Percentiles rank a stretch among this genome's conserved stretches.
Evolutionary conservation across 2,329 filamentous ascomycete genomes (phyloP).

Genomic region (Falciphora oryzae): DNA sequence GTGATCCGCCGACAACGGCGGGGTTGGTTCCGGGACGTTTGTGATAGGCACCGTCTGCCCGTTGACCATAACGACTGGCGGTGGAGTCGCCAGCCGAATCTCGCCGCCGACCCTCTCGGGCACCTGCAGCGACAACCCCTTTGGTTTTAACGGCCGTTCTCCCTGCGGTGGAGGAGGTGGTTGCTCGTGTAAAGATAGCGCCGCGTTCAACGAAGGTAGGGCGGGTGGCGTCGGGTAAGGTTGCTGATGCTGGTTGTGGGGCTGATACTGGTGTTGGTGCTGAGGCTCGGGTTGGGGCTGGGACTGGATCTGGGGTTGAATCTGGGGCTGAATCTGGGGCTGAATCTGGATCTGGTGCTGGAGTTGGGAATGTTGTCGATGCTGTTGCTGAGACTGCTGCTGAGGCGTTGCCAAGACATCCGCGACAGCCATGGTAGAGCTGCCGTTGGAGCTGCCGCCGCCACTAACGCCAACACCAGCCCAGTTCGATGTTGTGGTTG

Average conservation of each 20-base stretch:
- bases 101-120: conserved; percentile 33
- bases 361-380: not conserved
- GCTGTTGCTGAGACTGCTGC: not conserved
- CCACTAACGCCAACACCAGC: not conserved
- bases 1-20: not conserved
- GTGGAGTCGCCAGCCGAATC: conserved; percentile 26
- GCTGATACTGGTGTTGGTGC: not conserved
- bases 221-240: conserved; percentile 1
- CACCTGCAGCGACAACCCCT: conserved; percentile 55
- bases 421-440: not conserved
- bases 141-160: conserved; percentile 27
- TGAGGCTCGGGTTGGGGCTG: not conserved
- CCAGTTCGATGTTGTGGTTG: conserved; percentile 1
- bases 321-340: no score
- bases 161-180: conserved; percentile 10
- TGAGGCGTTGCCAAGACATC: not conserved
- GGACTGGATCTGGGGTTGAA: not conserved
- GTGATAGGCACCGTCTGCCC: conserved; percentile 18
- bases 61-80: conserved; percentile 25
- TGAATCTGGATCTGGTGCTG: not conserved
- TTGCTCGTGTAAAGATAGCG: conserved; percentile 12
- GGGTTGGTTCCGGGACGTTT: not conserved
- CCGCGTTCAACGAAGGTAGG: not conserved
- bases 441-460: not conserved
- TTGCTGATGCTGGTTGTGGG: not conserved